Percentiles rank a stretch among this genome's conserved stretches.
Evolutionary conservation across 352 stramenopile genomes (phyloP).

Genomic region (Phytophthora pistaciae): DNA sequence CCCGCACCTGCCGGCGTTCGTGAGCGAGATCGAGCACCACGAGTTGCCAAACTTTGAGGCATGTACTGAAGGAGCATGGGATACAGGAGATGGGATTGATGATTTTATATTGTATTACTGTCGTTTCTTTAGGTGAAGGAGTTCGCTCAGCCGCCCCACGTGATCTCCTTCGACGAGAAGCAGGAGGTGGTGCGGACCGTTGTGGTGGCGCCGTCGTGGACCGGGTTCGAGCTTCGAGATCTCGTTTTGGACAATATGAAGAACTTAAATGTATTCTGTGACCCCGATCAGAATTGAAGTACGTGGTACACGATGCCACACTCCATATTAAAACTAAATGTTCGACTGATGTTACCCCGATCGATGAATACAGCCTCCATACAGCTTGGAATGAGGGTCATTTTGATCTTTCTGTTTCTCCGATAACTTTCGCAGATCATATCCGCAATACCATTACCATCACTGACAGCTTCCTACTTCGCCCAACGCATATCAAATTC

Average conservation of each 20-base stretch:
- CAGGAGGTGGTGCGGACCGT: conserved; percentile 41
- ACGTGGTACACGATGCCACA: too few species aligned
- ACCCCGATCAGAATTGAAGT: too few species aligned
- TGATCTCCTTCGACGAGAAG: conserved; percentile 49
- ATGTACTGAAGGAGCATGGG: background rate
- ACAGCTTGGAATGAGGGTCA: too few species aligned
- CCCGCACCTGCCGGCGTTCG: conserved; percentile 40
- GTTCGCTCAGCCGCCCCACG: conserved; percentile 52
- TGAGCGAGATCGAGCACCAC: conserved; percentile 21
- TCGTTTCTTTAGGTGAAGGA: conserved; percentile 35
- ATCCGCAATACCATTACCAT: too few species aligned
- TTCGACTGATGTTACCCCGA: too few species aligned
- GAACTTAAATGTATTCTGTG: background rate
- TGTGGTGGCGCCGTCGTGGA: conserved; percentile 48
- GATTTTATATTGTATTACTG: conserved; percentile 3
- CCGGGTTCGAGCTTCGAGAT: conserved; percentile 50
- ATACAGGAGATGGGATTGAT: background rate
- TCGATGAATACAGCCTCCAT: too few species aligned
- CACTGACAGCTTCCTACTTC: too few species aligned
- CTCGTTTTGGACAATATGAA: conserved; percentile 26
- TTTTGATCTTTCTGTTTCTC: too few species aligned
- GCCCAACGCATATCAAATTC: too few species aligned
- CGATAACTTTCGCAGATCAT: too few species aligned
- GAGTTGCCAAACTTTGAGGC: conserved; percentile 22
- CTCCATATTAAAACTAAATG: too few species aligned